Evolutionary conservation across 192 early-diverging fungal species (phyloP).

Genomic region (Umbelopsis vinacea): DNA sequence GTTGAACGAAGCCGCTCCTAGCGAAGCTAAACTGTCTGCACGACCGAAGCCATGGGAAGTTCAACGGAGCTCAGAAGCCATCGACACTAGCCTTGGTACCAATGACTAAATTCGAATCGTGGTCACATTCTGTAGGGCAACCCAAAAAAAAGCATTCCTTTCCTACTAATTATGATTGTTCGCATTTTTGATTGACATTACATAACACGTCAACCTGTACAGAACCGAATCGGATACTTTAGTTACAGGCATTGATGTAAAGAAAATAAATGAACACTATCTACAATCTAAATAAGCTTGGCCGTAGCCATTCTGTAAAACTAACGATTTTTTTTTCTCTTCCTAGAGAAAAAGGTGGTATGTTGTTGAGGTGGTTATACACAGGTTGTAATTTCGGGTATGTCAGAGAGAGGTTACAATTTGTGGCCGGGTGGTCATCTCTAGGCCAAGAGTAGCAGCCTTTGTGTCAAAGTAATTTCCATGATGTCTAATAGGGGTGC

Average conservation of each 20-base stretch:
- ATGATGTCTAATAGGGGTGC: neutral
- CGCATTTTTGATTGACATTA: too few relatives aligned
- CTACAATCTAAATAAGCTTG: neutral
- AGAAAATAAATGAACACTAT: neutral
- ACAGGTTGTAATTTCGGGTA: neutral
- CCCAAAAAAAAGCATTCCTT: neutral
- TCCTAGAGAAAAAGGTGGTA: too few relatives aligned
- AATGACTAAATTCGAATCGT: too few relatives aligned
- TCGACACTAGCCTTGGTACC: too few relatives aligned
- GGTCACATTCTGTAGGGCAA: too few relatives aligned
- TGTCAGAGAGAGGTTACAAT: neutral
- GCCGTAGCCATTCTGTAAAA: too few relatives aligned
- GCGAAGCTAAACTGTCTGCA: constrained; percentile 31
- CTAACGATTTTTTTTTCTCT: too few relatives aligned
- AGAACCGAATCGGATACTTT: too few relatives aligned
- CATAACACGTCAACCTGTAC: too few relatives aligned
- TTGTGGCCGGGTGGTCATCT: constrained; percentile 10
- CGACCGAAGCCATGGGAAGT: constrained; percentile 47
- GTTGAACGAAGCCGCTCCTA: constrained; percentile 43
- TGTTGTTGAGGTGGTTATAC: neutral
- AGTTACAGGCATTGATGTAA: too few relatives aligned
- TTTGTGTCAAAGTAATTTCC: constrained; percentile 9
- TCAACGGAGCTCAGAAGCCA: too few relatives aligned
- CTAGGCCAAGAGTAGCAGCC: neutral
- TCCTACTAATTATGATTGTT: neutral